Evolutionary conservation across 768 basidiomycete species (phyloP), one percentile per base, ranked within the genome.

Genomic region (Gyrodon lividus): DNA sequence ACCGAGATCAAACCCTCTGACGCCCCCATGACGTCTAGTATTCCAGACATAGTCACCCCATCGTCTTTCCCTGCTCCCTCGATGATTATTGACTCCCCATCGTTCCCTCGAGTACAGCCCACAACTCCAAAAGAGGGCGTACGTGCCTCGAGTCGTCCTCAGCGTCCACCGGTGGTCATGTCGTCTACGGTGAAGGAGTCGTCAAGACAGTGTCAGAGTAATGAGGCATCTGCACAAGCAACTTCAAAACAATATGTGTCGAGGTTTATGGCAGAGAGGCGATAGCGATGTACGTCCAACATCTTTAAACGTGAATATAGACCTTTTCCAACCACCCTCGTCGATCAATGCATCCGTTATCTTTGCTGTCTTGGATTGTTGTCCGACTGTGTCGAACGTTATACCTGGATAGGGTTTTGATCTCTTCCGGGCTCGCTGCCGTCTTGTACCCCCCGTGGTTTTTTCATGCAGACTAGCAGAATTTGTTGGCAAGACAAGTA

Each of bases 241-340:
- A 46, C 51, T 14, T 47, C 44, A 17, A 60, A 59, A 47, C 53
- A 62, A 17, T 51, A 46, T 39, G 10, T 45, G 17, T 73, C 75
- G 0, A 67, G 62, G 50, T 75, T 74, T 49, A 70, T 68, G 66
- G 62, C 65, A 48, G 72, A 68, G 48, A 65, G 69, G 44, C 55
- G 46, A 52, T 51, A 54, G 51, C 23, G 34, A 31, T 31, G 6
- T 16, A n/a, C 33, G 17, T 8, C 6, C n/a, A 26, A 5, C 13
- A 23, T n/a, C 28, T 35, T 26, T n/a, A n/a, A n/a, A n/a, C n/a
- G n/a, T n/a, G 28, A 43, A 31, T 16, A 30, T 43, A 10, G 31
- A 5, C n/a, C n/a, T n/a, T n/a, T n/a, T n/a, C n/a, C n/a, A n/a
- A n/a, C n/a, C n/a, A n/a, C n/a, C n/a, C n/a, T n/a, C n/a, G n/a